Evolutionary conservation across 805 yeast species (phyloP), one percentile per base, ranked within the genome.

Genomic region (Saccharomycopsis fodiens): DNA sequence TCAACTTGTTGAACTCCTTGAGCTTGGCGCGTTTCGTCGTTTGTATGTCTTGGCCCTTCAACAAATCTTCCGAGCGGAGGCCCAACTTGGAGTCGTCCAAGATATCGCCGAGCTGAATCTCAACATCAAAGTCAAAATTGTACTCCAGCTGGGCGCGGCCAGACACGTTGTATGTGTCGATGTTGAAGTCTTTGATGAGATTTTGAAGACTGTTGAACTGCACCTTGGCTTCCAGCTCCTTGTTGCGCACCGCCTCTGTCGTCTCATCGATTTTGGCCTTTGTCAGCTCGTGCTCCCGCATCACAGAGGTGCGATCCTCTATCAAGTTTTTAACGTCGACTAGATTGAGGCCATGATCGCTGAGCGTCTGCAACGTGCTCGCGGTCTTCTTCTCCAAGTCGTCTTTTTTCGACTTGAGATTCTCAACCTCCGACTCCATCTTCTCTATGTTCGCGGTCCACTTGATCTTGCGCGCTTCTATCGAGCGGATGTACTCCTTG

Each of bases 401-500:
- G 10, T 55, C 56, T 19, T 77, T 62, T 43, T 75, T 74, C 25
- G 56, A 55, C 42, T 66, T 68, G 48, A 76, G 65, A 32, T 61
- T 59, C 2, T 56, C 61, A 36, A 80, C 71, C 55, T 85, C 93
- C 4, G 59, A 61, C 27, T 69, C 66, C 48, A 84, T 72, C 52
- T 76, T 76, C n/a, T 69, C 66, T 41, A 86, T 58, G 37, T 77
- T 73, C 15, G 61, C 53, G 2, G 73, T 68, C 93, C 95, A 84
- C 57, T 78, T 79, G 12, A 59, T 53, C 53, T 79, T 81, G 50
- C 85, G 69, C n/a, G 67, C 66, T 54, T 78, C 75, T 76, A 84
- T 79, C 5, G 76, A 69, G 37, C 76, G 76, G 44, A 84, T 78
- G 57, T 82, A 85, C n/a, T 78, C 81, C 54, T 75, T 72, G 56